Percentiles rank a stretch among this genome's conserved stretches.
phyloP scores from a whole-genome alignment of 345 rosid genomes.

The Zanthoxylum bungeanum region DNA sequence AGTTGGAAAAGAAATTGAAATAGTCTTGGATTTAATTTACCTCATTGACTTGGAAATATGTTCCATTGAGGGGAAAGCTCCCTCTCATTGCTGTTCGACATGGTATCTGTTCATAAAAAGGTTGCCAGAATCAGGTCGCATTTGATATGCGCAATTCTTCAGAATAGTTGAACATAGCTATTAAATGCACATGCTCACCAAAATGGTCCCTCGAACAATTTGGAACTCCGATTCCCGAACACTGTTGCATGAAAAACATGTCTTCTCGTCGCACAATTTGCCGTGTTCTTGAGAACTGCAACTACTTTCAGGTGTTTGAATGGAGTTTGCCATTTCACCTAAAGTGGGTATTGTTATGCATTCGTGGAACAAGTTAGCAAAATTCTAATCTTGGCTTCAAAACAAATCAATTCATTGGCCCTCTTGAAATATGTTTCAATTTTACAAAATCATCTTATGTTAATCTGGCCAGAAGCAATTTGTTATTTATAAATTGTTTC shows the following conservation, averaged over 20 bases:
- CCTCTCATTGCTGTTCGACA: constrained; percentile 98
- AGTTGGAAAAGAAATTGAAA: constrained; percentile 4
- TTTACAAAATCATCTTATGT: not conserved
- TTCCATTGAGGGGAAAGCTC: constrained; percentile 94
- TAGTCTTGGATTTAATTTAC: constrained; percentile 27
- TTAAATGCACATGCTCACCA: constrained; percentile 49
- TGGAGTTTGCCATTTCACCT: constrained; percentile 88
- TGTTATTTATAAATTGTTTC: not conserved
- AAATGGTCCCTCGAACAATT: constrained; percentile 81
- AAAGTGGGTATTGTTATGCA: constrained; percentile 15
- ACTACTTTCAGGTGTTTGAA: constrained; percentile 50
- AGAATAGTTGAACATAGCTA: not conserved
- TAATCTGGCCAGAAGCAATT: not conserved
- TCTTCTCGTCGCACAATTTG: constrained; percentile 47
- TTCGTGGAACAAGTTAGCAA: constrained; percentile 8
- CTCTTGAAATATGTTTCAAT: not conserved
- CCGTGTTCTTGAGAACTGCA: constrained; percentile 54
- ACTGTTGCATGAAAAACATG: constrained; percentile 77
- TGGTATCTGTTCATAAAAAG: constrained; percentile 57
- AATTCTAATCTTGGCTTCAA: constrained; percentile 4
- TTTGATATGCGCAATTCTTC: not conserved
- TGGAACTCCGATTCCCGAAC: constrained; percentile 64
- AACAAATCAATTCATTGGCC: not conserved
- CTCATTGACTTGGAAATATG: constrained; percentile 97
- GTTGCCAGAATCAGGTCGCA: constrained; percentile 1